A percentile compares a stretch with the other conserved stretches of the same genome.
Evolutionary conservation across 352 stramenopile genomes (phyloP).

Genomic region (Globisporangium splendens): DNA sequence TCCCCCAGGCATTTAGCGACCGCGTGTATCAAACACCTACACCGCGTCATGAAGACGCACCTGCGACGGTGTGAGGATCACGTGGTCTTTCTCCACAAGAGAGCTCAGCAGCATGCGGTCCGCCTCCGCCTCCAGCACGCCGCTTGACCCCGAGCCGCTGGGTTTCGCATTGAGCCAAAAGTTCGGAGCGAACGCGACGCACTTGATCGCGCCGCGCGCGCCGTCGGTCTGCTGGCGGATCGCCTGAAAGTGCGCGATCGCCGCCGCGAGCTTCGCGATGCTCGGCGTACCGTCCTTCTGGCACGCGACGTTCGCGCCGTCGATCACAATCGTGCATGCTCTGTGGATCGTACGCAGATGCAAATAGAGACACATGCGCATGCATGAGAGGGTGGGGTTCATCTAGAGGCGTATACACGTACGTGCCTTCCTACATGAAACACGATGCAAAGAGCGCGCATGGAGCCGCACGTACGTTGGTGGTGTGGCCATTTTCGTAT

Average conservation of each 20-base stretch:
- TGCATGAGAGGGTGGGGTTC: too few relatives aligned
- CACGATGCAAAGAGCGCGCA: too few relatives aligned
- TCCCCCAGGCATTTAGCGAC: background rate
- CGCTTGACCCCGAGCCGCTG: slow-evolving; percentile 26
- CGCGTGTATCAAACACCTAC: too few relatives aligned
- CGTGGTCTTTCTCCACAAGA: slow-evolving; percentile 59
- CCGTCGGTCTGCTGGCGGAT: slow-evolving; percentile 17
- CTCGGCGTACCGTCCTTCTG: slow-evolving; percentile 49
- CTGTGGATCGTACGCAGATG: slow-evolving; percentile 5
- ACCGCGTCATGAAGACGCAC: slow-evolving; percentile 10
- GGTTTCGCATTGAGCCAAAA: slow-evolving; percentile 78
- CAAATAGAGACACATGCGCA: background rate
- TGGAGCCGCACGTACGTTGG: too few relatives aligned
- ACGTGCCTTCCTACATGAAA: too few relatives aligned
- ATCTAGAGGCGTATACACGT: too few relatives aligned
- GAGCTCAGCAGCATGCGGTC: slow-evolving; percentile 42
- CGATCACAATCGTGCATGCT: slow-evolving; percentile 59
- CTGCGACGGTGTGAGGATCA: slow-evolving; percentile 77
- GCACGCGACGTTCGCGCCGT: slow-evolving; percentile 73
- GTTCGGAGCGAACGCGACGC: slow-evolving; percentile 74
- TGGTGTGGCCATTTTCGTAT: too few relatives aligned
- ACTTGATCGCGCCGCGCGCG: slow-evolving; percentile 38
- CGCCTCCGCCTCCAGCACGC: slow-evolving; percentile 34
- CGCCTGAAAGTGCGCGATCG: slow-evolving; percentile 63
- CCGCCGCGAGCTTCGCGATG: slow-evolving; percentile 58